phyloP scores from a whole-genome alignment of 805 yeast species.

The Wickerhamomyces chambardii region DNA sequence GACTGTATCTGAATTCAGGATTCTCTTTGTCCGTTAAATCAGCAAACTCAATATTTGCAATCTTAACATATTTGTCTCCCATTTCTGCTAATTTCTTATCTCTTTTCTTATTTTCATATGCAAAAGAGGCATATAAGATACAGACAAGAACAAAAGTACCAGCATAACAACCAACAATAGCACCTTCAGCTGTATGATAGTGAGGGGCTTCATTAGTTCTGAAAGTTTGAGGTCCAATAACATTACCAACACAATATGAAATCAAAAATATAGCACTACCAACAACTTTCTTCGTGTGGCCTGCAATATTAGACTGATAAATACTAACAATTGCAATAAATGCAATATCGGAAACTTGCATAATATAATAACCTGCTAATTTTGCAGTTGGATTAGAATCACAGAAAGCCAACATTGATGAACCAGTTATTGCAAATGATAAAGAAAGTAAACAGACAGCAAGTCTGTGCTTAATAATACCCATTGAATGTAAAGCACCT shows the following conservation, averaged over 20 bases:
- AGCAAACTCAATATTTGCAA: slow-evolving; percentile 29
- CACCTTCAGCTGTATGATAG: slow-evolving; percentile 45
- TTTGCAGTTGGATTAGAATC: background rate
- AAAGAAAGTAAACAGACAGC: background rate
- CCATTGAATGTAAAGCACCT: slow-evolving; percentile 2
- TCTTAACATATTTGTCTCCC: slow-evolving; percentile 11
- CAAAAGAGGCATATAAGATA: slow-evolving; percentile 15
- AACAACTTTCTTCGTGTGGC: slow-evolving; percentile 61
- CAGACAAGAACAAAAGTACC: slow-evolving; percentile 12
- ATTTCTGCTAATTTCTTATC: slow-evolving; percentile 17
- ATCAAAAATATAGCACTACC: slow-evolving; percentile 50
- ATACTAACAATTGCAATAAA: slow-evolving; percentile 23
- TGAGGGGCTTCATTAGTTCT: slow-evolving; percentile 46
- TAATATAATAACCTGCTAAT: slow-evolving; percentile 11
- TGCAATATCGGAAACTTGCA: slow-evolving; percentile 25
- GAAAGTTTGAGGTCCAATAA: slow-evolving; percentile 71
- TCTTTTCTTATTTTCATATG: slow-evolving; percentile 30
- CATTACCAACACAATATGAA: slow-evolving; percentile 61
- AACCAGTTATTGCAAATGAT: background rate
- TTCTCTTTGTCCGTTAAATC: slow-evolving; percentile 35
- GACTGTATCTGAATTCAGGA: slow-evolving; percentile 26
- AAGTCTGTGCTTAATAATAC: no score
- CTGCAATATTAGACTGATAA: slow-evolving; percentile 48
- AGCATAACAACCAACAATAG: slow-evolving; percentile 39
- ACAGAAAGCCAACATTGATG: no score